Evolutionary conservation across 192 early-diverging fungal genomes (phyloP), one percentile per base, ranked within the genome.

Genomic region (Linnemannia zychae): DNA sequence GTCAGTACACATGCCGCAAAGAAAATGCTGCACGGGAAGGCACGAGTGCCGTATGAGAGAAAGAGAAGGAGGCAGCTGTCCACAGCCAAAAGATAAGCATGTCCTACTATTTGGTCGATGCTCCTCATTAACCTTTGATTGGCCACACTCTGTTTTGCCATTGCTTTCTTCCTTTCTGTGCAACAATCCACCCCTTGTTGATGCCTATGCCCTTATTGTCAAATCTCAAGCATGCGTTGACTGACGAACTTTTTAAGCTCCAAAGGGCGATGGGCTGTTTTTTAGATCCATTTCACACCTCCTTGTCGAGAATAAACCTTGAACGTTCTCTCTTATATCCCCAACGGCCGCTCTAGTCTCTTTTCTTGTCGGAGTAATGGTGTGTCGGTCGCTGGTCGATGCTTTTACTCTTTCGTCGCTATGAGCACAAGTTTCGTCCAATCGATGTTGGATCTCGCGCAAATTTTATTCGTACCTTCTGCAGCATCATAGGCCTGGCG

Each of bases 401-500:
- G 70, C 37, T 37, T 49, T 68, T 36, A 44, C 67, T 24, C 11
- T 3, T 67, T 36, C 67, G 67, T 38, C 18, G 36, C 11, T 38
- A n/a, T 68, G 67, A 38, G 0, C 67, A 15, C 20, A 40, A 0
- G 40, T 9, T 44, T 44, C n/a, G 18, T 65, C 6, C 60, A 33
- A 13, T 28, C n/a, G 33, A 24, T 65, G 60, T 18, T 16, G 33
- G 36, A 20, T 68, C 4, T 16, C 48, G 44, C 40, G 9, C 40
- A 16, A 15, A 2, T 7, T 17, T 71, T 7, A 16, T 71, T 28
- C 44, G 9, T 79, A 84, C 82, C 82, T 52, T 79, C 73, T 9
- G 82, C 82, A 48, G 73, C 76, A 7, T 84, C 82, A 66, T 79
- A 84, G 3, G 77, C 77, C 18, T 84, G 82, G 12, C 82, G 76